These are phyloP conservation scores for Yarrowia osloensis DNA, from an alignment of 805 yeast genomes.

Conservation along the genomic window DNA sequence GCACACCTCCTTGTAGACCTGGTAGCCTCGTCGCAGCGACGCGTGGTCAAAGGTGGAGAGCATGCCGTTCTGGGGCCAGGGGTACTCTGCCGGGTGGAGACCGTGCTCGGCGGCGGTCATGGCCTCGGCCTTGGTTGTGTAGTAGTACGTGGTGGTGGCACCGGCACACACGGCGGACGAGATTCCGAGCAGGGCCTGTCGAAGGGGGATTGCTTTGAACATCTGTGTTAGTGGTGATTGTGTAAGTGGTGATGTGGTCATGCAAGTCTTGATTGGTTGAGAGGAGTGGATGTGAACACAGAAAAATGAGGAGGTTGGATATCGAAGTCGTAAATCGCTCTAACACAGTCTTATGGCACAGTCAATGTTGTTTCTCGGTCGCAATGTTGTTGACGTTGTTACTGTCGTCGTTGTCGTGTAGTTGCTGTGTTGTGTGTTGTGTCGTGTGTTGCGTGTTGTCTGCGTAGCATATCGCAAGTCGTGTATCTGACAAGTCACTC, in stretches of 20 bases:
- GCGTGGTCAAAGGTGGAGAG: slow-evolving; percentile 85
- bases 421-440: too few relatives aligned
- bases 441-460: too few relatives aligned
- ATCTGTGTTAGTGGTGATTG: slow-evolving; percentile 4
- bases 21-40: slow-evolving; percentile 97
- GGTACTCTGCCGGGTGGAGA: slow-evolving; percentile 88
- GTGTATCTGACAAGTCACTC: too few relatives aligned
- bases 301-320: too few relatives aligned
- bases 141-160: slow-evolving; percentile 81
- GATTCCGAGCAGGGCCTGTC: slow-evolving; percentile 31
- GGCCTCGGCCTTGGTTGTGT: slow-evolving; percentile 84
- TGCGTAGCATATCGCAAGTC: too few relatives aligned
- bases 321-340: too few relatives aligned
- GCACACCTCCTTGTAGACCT: slow-evolving; percentile 97
- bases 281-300: too few relatives aligned
- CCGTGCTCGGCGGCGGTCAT: slow-evolving; percentile 99
- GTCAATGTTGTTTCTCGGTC: too few relatives aligned
- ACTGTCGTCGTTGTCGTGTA: too few relatives aligned
- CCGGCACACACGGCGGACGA: slow-evolving; percentile 30
- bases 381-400: too few relatives aligned
- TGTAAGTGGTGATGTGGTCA: neutral
- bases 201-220: slow-evolving; percentile 31
- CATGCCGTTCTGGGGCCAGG: slow-evolving; percentile 95
- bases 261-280: neutral
- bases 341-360: too few relatives aligned